phyloP scores from a whole-genome alignment of 768 basidiomycete species.

The Russula sp. region DNA sequence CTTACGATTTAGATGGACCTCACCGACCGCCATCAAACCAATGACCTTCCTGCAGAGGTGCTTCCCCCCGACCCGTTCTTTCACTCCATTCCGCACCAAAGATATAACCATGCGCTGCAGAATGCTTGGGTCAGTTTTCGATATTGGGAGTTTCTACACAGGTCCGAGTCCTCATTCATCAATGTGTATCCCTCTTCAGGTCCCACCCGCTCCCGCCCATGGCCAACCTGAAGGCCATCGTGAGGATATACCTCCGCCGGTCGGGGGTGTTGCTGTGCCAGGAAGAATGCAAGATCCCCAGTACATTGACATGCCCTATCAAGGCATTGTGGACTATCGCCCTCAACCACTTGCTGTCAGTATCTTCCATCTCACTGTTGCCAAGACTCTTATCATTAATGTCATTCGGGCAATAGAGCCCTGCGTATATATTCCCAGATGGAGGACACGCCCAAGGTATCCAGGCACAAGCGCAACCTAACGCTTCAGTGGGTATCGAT shows the following conservation, averaged over 20 bases:
- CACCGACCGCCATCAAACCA: no score
- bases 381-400: background rate
- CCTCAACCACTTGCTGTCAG: background rate
- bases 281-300: background rate
- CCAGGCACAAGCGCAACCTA: no score
- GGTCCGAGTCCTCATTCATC: background rate
- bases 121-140: background rate
- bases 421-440: background rate
- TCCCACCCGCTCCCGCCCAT: background rate
- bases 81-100: no score
- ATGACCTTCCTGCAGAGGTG: no score
- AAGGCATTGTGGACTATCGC: background rate
- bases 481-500: no score
- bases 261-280: background rate
- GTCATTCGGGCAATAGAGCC: background rate
- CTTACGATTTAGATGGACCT: background rate
- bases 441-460: no score
- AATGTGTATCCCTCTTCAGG: background rate
- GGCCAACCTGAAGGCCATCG: background rate
- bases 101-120: slow-evolving; percentile 31
- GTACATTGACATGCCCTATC: background rate
- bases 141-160: background rate
- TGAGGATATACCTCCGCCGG: background rate
- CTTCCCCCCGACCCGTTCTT: no score
- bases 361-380: background rate